Evolutionary conservation across 768 basidiomycete species (phyloP), one percentile per base, ranked within the genome.

Genomic region (Mycena latifolia): DNA sequence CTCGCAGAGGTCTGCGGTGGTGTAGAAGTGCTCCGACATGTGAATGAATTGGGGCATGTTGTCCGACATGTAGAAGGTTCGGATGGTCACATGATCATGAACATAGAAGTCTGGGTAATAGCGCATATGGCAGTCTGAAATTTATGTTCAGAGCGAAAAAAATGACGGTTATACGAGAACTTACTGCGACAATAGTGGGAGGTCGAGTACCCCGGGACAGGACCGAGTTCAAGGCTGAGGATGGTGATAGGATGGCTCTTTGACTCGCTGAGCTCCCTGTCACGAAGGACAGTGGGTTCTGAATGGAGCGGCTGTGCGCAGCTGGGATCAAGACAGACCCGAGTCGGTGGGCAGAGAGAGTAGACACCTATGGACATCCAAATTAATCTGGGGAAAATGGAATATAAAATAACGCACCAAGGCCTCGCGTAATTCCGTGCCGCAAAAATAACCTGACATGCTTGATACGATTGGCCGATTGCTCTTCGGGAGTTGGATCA

Each of bases 91-190:
- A 0, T 59, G 50, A 17, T 24, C 24, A 47, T 77, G 69, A 18
- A 76, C 74, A 50, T 65, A 77, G 65, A 71, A 78, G 24, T 73
- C 73, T n/a, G 63, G 70, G 54, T 77, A 71, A 37, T 77, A 77
- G 24, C 72, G 71, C 2, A 75, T 77, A 9, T 72, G 39, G 61
- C 77, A 78, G 11, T 67, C 73, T 76, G 50, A 18, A 35, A n/a
- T n/a, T n/a, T n/a, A 35, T 35, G 27, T 1, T 57, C 25, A 24
- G 41, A 47, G 14, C 4, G n/a, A 41, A 29, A 31, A 8, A 24
- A 24, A 27, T 46, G 25, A 27, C 33, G 33, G 33, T 35, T 12
- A 17, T 14, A 43, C 8, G 35, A 20, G 8, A 28, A 69, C 73
- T 18, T 60, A 78, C 77, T 52, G 12, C 72, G 69, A 58, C 77